A percentile compares a stretch with the other conserved stretches of the same genome.
phyloP scores from a whole-genome alignment of 129 eudicot species.

The Centella asiatica region DNA sequence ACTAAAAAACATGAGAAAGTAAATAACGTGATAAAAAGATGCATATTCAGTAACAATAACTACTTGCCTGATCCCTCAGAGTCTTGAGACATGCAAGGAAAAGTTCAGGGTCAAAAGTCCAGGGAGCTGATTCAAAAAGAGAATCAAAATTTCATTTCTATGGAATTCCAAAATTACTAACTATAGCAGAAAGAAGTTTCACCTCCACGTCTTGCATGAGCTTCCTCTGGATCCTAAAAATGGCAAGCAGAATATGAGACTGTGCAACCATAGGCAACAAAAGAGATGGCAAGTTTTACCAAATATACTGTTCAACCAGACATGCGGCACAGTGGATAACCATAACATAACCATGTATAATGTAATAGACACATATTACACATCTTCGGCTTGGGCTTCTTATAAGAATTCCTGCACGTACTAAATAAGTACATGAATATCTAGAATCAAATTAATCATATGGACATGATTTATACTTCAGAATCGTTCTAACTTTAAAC shows the following conservation, averaged over 20 bases:
- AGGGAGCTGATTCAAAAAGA: slow-evolving; percentile 11
- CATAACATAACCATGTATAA: background rate
- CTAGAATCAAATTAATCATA: too few species aligned
- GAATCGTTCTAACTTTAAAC: too few species aligned
- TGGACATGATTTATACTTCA: background rate
- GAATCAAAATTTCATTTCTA: background rate
- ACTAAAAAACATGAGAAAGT: background rate
- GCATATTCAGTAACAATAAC: background rate
- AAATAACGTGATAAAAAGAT: too few species aligned
- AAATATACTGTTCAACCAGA: background rate
- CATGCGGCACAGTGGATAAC: background rate
- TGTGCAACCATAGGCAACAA: background rate
- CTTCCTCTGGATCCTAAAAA: slow-evolving; percentile 11
- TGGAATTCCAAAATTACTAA: background rate
- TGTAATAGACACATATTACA: background rate
- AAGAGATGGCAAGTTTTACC: background rate
- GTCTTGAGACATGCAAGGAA: slow-evolving; percentile 10
- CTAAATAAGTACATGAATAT: too few species aligned
- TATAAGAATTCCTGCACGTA: too few species aligned
- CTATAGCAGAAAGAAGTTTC: background rate
- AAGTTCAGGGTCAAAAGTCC: slow-evolving; percentile 14
- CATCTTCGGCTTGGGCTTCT: background rate
- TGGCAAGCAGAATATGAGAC: background rate
- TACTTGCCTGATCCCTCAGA: slow-evolving; percentile 5
- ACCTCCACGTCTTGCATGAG: slow-evolving; percentile 17